Base-by-base conservation (phyloP, 345 rosid genomes). In the Eucalyptus fibrosa region DNA sequence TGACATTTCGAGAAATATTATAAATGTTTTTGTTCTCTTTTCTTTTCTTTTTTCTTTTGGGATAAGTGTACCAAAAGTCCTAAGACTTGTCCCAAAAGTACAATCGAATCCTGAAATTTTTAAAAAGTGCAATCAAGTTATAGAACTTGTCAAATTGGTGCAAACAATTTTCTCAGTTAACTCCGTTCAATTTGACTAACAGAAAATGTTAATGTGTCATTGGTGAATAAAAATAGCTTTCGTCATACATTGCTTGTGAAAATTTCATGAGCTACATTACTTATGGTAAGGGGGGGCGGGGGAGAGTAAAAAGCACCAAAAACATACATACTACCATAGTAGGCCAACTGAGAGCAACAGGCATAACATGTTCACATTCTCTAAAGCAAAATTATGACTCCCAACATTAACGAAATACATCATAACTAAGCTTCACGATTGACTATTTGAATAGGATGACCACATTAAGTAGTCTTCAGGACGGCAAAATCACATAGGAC, bases 61-160 rank as follows among this genome's bases (percentile, higher is more conserved):
- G 0, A 45, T 10, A 45, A 45, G n/a, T n/a, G 12, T 44, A 9
- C 4, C 1, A 9, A 45, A 45, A 45, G 12, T 45, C 12, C 12
- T 45, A 45, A 45, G 3, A 45, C 12, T 45, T 45, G 49, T 45
- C 4, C 0, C 12, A 45, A 45, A 45, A 45, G 49, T 45, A 10
- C 12, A 45, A 10, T 45, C 12, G 49, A 45, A 45, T 45, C 49
- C 1, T 45, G 4, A 45, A 10, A 45, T 10, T 45, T 45, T 45
- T 0, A 45, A 45, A 45, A 45, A 45, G 49, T 45, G 0, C 0
- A 45, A 45, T 10, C 12, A 45, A 45, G 49, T 45, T 0, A 0
- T 45, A 45, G 0, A 10, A 45, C 12, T 45, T 45, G 4, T 45
- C 0, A 45, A 45, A 45, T 45, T 45, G 12, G 49, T 0, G 12